Base-by-base conservation (phyloP, 371 early-diverging fungal genomes). In the Nosema muscidifuracis region DNA sequence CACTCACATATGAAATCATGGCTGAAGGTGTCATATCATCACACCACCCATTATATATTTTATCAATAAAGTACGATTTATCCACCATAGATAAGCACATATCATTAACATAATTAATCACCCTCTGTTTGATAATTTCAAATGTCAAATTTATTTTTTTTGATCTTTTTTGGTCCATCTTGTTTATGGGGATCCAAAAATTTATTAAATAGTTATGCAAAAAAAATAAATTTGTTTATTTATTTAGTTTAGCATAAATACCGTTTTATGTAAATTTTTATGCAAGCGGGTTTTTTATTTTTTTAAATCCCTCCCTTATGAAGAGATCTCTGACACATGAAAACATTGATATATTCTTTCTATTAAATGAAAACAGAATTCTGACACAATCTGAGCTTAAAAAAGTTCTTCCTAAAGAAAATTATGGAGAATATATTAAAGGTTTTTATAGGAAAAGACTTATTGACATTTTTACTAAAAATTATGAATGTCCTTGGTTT, bases 1-100 rank as follows among this genome's bases (percentile, higher is more conserved):
- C 78, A 28, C 74, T 50, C 10, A 64, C 42, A 44, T 57, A 77
- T 7, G 38, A 33, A 2, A 55, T 26, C 56, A 73, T 42, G 9
- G 60, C 76, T 20, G 15, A 36, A 1, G n/a, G 20, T 20, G 63
- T 50, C 69, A 79, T 79, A 36, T 61, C 65, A 2, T 58, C 57
- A 26, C 76, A 62, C 55, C 65, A 42, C 24, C 78, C 78, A 44
- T 22, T 57, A 9, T 28, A 16, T 40, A 77, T 61, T 38, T 67
- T 72, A 12, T 51, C 38, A 38, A 75, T 34, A 63, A 65, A 47
- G 33, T 61, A 58, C 0, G 26, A 18, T 20, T 47, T 51, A 47
- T 70, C 61, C 42, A 70, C 60, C 34, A 60, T 31, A 16, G 40
- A 18, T 20, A 71, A 51, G 0, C 36, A 18, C 18, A 70, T 33